Conservation (phyloP, 116 monocot genomes). For the Zostera marina region DNA sequence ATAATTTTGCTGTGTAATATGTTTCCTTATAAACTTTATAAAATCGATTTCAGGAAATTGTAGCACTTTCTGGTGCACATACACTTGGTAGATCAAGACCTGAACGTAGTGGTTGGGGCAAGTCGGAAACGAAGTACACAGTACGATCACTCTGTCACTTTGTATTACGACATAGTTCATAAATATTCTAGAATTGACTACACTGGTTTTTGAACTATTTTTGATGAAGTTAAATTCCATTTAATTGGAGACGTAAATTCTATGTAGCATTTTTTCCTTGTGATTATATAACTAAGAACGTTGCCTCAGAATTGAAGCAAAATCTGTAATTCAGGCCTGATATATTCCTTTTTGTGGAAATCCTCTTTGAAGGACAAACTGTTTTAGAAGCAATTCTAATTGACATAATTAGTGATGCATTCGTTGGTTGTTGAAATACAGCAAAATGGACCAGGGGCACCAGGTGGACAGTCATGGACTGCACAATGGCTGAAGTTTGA, state of each 20-base stretch:
- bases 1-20: too few relatives aligned
- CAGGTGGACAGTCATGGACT: slow-evolving; percentile 99
- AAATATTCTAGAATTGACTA: too few relatives aligned
- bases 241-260: too few relatives aligned
- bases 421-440: slow-evolving; percentile 6
- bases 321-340: too few relatives aligned
- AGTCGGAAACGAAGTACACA: slow-evolving; percentile 93
- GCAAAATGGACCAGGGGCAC: slow-evolving; percentile 95
- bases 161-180: too few relatives aligned
- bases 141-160: slow-evolving; percentile 20
- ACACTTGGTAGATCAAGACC: slow-evolving; percentile 92
- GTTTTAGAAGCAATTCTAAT: not conserved
- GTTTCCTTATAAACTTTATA: not conserved
- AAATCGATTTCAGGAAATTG: slow-evolving; percentile 55
- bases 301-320: too few relatives aligned
- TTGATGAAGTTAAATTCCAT: too few relatives aligned
- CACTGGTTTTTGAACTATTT: too few relatives aligned
- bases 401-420: not conserved
- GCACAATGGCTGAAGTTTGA: slow-evolving; percentile 91
- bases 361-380: too few relatives aligned
- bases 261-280: too few relatives aligned
- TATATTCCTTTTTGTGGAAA: too few relatives aligned
- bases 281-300: too few relatives aligned
- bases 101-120: slow-evolving; percentile 97
- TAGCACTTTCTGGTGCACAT: slow-evolving; percentile 94